Percentiles rank a stretch among this genome's conserved stretches.
phyloP scores from a whole-genome alignment of 208 protist genomes.

The Acanthamoeba sp. region DNA sequence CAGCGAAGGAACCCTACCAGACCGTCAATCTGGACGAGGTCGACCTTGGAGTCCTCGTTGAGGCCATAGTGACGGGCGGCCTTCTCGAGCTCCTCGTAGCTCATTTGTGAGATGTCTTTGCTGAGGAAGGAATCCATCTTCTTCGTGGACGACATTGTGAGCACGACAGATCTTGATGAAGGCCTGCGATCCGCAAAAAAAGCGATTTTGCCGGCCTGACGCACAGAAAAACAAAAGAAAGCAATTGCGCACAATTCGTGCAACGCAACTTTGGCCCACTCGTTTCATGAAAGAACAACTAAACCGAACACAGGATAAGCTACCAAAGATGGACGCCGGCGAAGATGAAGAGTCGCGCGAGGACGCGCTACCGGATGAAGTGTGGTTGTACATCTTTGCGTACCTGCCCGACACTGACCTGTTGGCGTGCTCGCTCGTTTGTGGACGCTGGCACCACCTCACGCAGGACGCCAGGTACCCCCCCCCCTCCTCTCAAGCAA shows the following conservation, averaged over 20 bases:
- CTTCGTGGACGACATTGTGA: not conserved
- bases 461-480: constrained; percentile 44
- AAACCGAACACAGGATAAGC: not conserved
- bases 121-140: constrained; percentile 23
- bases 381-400: constrained; percentile 21
- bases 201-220: not conserved
- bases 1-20: constrained; percentile 10
- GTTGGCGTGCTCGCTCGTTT: constrained; percentile 5
- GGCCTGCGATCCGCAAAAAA: not conserved
- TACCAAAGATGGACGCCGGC: not conserved
- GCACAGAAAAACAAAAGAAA: constrained; percentile 2
- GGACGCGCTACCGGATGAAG: not conserved
- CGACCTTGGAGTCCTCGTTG: constrained; percentile 39
- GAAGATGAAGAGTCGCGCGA: not conserved
- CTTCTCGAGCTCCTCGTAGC: constrained; percentile 68
- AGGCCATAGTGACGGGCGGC: constrained; percentile 36
- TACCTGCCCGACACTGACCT: constrained; percentile 2
- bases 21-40: constrained; percentile 67
- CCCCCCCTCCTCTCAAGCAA: not conserved
- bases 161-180: not conserved
- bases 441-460: constrained; percentile 6
- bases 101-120: constrained; percentile 72
- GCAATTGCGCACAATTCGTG: not conserved
- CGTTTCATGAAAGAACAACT: not conserved
- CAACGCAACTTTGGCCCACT: not conserved